These are phyloP conservation scores for Aeschynomene evenia DNA, from an alignment of 306 rosid species.

Conservation along the genomic window DNA sequence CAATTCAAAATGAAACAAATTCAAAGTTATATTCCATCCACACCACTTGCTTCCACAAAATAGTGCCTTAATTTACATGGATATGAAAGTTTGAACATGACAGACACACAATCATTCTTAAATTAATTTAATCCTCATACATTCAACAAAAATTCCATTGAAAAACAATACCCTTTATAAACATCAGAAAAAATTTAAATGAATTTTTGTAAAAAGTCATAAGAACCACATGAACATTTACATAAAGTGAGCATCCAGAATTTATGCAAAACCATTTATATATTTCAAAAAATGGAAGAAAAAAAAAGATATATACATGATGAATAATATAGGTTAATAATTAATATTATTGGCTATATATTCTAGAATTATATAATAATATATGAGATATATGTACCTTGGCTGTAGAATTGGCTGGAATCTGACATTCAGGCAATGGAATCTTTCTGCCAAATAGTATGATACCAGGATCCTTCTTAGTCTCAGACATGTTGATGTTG, in stretches of 20 bases:
- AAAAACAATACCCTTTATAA: background rate
- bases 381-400: constrained; percentile 28
- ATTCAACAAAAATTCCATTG: background rate
- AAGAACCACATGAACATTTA: constrained; percentile 4
- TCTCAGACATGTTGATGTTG: constrained; percentile 32
- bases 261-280: constrained; percentile 36
- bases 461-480: constrained; percentile 47
- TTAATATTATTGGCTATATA: background rate
- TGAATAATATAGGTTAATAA: background rate
- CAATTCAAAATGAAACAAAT: constrained; percentile 26
- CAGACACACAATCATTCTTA: background rate
- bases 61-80: background rate
- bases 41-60: constrained; percentile 4
- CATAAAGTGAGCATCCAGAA: constrained; percentile 13
- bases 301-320: background rate
- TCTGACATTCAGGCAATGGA: constrained; percentile 52
- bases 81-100: constrained; percentile 9
- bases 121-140: background rate
- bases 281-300: background rate
- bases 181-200: background rate
- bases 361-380: no score
- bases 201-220: background rate
- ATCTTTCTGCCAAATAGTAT: constrained; percentile 68
- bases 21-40: background rate
- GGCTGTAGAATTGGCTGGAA: constrained; percentile 41